A percentile compares a stretch with the other conserved stretches of the same genome.
These are phyloP conservation scores for Cryphonectria nitschkei DNA, from an alignment of 2,329 filamentous ascomycete species.

Conservation along the genomic window DNA sequence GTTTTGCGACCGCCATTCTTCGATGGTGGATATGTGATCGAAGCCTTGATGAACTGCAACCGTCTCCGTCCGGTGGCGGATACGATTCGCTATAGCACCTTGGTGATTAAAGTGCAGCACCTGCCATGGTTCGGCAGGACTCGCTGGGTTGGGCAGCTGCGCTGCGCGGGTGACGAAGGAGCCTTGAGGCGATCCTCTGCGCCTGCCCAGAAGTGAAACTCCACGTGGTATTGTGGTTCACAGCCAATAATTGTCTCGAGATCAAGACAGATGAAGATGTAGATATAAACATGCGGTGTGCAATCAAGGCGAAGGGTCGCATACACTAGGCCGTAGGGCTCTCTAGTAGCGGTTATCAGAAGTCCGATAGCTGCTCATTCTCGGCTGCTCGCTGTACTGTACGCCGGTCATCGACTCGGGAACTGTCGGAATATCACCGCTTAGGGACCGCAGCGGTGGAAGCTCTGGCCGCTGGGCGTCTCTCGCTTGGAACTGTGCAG, in stretches of 20 bases:
- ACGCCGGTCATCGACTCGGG: conserved; percentile 70
- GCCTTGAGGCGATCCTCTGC: not conserved
- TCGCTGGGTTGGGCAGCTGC: not conserved
- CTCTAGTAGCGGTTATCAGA: conserved; percentile 36
- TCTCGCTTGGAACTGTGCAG: conserved; percentile 37
- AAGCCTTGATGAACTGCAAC: not conserved
- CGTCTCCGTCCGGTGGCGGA: not conserved
- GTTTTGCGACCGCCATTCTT: not conserved
- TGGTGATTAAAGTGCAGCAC: not conserved
- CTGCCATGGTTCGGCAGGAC: not conserved
- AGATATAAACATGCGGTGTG: not conserved
- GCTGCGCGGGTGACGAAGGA: not conserved
- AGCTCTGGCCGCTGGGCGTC: conserved; percentile 50
- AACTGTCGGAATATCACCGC: conserved; percentile 45
- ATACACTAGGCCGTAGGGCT: conserved; percentile 27
- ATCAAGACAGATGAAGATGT: not conserved
- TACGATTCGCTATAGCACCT: not conserved
- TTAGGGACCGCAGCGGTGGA: conserved; percentile 60
- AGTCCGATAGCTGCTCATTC: conserved; percentile 51
- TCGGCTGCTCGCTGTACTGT: conserved; percentile 58
- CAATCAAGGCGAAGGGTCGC: not conserved
- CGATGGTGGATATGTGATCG: not conserved
- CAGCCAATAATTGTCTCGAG: not conserved
- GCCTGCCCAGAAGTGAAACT: not conserved
- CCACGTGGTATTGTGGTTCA: not conserved